These are phyloP conservation scores for Taiozyma sp. DNA, from an alignment of 1,139 yeast species.

Conservation along the genomic window DNA sequence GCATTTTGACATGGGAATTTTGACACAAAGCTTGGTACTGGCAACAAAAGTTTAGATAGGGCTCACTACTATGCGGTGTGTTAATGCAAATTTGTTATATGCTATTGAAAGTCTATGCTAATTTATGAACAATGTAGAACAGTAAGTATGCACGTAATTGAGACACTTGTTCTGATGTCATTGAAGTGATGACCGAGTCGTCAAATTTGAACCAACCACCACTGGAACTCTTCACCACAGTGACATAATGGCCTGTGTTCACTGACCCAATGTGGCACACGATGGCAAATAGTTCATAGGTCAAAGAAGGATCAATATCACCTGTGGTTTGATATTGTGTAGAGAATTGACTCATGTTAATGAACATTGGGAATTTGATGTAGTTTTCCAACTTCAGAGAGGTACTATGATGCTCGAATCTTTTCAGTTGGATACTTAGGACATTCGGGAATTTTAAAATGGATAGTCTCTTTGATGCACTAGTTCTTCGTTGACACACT, in stretches of 20 bases:
- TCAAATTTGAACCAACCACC: conserved; percentile 90
- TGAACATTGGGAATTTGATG: conserved; percentile 64
- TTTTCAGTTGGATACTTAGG: conserved; percentile 74
- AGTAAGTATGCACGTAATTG: conserved; percentile 73
- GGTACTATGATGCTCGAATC: conserved; percentile 68
- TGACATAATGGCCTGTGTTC: conserved; percentile 91
- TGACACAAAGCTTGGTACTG: too few relatives aligned
- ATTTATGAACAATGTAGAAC: conserved; percentile 62
- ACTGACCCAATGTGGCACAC: conserved; percentile 90
- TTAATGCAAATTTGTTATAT: not conserved
- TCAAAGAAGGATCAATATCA: conserved; percentile 29
- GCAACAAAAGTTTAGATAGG: not conserved
- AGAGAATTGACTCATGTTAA: conserved; percentile 66
- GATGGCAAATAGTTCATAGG: conserved; percentile 80
- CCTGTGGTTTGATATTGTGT: conserved; percentile 23
- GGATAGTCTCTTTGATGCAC: conserved; percentile 68
- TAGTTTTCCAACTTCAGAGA: conserved; percentile 75
- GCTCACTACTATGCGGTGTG: not conserved
- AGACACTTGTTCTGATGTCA: conserved; percentile 61
- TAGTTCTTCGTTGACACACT: conserved; percentile 54
- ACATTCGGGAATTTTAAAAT: conserved; percentile 72
- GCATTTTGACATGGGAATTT: too few relatives aligned
- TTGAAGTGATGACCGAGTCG: conserved; percentile 76
- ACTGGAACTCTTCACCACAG: conserved; percentile 63
- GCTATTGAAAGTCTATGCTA: conserved; percentile 1